These are phyloP conservation scores for Cladosporium sphaerospermum DNA, from an alignment of 2,329 filamentous ascomycete genomes.

Conservation along the genomic window DNA sequence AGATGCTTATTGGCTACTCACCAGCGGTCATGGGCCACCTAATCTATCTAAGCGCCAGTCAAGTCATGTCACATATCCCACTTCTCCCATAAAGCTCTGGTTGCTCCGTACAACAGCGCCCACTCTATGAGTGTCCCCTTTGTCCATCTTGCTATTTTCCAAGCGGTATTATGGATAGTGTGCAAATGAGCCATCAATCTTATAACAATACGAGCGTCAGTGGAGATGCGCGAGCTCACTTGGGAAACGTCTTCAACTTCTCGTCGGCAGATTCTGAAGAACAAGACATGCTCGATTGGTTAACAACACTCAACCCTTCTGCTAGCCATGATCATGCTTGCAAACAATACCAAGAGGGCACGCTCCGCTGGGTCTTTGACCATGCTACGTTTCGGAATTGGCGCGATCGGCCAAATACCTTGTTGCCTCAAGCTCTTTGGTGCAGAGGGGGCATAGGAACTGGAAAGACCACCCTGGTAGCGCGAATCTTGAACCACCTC, in stretches of 20 bases:
- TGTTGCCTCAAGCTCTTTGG: background rate
- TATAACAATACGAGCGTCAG: background rate
- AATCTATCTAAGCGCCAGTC: too few relatives aligned
- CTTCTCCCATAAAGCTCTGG: too few relatives aligned
- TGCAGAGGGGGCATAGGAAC: background rate
- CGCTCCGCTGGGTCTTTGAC: background rate
- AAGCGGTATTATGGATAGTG: background rate
- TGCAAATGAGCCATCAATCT: background rate
- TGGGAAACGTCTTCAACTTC: background rate
- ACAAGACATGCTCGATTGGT: background rate
- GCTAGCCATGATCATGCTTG: background rate
- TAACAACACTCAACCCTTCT: background rate
- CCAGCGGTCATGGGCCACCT: too few relatives aligned
- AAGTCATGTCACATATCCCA: too few relatives aligned
- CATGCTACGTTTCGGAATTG: background rate
- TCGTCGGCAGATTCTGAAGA: background rate
- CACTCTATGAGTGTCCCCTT: too few relatives aligned
- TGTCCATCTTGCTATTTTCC: too few relatives aligned
- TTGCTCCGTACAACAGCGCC: too few relatives aligned
- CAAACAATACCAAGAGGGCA: background rate
- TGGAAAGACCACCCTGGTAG: background rate
- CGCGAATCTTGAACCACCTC: background rate
- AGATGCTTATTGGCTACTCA: too few relatives aligned
- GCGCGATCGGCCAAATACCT: background rate
- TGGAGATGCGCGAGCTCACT: background rate